Evolutionary conservation across 208 protist species (phyloP), one percentile per base, ranked within the genome.

Genomic region (Trypanosoma lewisi): DNA sequence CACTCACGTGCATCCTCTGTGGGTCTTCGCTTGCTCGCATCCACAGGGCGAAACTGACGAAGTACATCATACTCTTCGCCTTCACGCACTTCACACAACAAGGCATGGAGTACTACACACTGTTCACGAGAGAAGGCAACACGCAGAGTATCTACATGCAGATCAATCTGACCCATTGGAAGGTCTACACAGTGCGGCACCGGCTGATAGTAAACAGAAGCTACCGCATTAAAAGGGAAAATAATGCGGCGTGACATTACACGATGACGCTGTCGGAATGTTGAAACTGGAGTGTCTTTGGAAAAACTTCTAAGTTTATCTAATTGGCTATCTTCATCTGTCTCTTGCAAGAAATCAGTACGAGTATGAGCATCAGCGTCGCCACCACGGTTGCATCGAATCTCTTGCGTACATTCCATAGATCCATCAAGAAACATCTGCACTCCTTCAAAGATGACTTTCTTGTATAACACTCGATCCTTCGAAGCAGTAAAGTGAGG

Each of bases 381-480:
- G 25, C n/a, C 45, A 47, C 31, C 44, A 63, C 19, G 5, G 33
- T 49, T 30, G n/a, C 21, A 4, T 30, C 27, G 30, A 36, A 54
- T 12, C 14, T 4, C 4, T 21, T 42, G 30, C 17, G 44, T 21
- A 7, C 12, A 14, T 36, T 19, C 19, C 2, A 23, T 27, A 36
- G 21, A 21, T 8, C 9, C 53, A 33, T 61, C 37, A 19, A 88
- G 37, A 2, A 64, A 47, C 52, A 84, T 53, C 14, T 57, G 50
- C 27, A 92, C 42, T 21, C 82, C 85, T 17, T 73, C 67, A 19
- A 92, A 64, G 27, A 60, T 23, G 39, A 83, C 67, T 63, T 75
- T 66, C 57, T 92, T 87, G 49, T 83, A 76, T 27, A 80, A 57
- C 48, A 89, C 61, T 54, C 75, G 66, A 5, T 69, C 67, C 23